Evolutionary conservation across 2,329 filamentous ascomycete genomes (phyloP).

Genomic region (Calonectria montana): DNA sequence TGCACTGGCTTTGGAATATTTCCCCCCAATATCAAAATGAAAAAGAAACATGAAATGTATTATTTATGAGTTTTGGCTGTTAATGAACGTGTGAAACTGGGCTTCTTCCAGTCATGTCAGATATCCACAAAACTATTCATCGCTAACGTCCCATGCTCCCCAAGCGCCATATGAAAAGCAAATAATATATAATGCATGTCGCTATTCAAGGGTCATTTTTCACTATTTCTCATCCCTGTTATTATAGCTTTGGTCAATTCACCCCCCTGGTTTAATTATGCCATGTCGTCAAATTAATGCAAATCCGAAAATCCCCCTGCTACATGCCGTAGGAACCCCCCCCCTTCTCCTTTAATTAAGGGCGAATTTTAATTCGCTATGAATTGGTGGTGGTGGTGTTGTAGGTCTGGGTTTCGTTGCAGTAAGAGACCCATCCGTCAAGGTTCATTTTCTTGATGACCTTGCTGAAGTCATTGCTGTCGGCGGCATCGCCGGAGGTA

Average conservation of each 20-base stretch:
- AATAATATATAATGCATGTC: not conserved
- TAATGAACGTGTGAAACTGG: not conserved
- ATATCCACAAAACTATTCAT: not conserved
- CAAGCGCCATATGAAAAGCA: not conserved
- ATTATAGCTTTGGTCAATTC: not conserved
- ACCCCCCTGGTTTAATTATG: not conserved
- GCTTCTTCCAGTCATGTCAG: not conserved
- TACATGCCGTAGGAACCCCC: not conserved
- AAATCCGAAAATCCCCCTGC: not conserved
- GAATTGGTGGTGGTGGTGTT: constrained; percentile 36
- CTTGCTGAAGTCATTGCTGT: constrained; percentile 67
- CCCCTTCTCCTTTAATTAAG: not conserved
- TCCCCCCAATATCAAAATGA: too few species aligned
- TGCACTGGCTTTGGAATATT: not conserved
- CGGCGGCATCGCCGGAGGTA: constrained; percentile 48
- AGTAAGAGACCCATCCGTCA: constrained; percentile 72
- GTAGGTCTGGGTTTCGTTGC: constrained; percentile 50
- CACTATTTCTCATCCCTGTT: not conserved
- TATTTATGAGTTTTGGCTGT: not conserved
- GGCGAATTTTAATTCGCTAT: not conserved
- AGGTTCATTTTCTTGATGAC: constrained; percentile 74
- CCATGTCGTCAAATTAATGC: too few species aligned
- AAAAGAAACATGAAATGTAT: not conserved
- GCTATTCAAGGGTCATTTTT: not conserved
- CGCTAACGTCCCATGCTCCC: not conserved